Evolutionary conservation across 176 grass and related monocot species (phyloP).

Genomic region (Alloteropsis semialata): DNA sequence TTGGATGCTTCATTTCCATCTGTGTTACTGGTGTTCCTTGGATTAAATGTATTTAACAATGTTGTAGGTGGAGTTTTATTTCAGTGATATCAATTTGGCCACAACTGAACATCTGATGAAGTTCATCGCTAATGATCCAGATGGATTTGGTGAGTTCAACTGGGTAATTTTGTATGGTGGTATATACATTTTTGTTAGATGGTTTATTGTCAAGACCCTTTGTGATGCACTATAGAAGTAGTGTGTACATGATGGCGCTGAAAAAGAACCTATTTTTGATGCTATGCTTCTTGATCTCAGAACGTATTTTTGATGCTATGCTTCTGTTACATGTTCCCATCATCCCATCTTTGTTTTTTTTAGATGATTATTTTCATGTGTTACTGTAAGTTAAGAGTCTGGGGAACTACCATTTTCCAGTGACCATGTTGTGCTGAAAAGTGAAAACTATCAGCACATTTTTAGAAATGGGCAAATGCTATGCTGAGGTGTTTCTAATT

Average conservation of each 20-base stretch:
- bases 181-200: not conserved
- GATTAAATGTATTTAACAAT: slow-evolving; percentile 28
- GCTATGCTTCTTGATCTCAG: not conserved
- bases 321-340: not conserved
- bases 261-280: not conserved
- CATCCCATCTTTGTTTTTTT: not conserved
- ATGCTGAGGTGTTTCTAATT: not conserved
- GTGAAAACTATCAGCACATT: not conserved
- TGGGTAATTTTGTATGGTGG: not conserved
- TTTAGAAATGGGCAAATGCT: not conserved
- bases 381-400: not conserved
- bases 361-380: not conserved
- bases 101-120: slow-evolving; percentile 95
- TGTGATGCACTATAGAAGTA: not conserved
- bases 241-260: not conserved
- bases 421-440: slow-evolving; percentile 3
- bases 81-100: slow-evolving; percentile 91
- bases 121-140: slow-evolving; percentile 86
- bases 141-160: slow-evolving; percentile 77
- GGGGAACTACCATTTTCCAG: not conserved
- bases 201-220: not conserved
- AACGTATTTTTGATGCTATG: not conserved
- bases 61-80: slow-evolving; percentile 90
- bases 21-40: not conserved
- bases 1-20: slow-evolving; percentile 17